Base-by-base conservation (phyloP, 768 basidiomycete genomes). In the Hebeloma cylindrosporum region DNA sequence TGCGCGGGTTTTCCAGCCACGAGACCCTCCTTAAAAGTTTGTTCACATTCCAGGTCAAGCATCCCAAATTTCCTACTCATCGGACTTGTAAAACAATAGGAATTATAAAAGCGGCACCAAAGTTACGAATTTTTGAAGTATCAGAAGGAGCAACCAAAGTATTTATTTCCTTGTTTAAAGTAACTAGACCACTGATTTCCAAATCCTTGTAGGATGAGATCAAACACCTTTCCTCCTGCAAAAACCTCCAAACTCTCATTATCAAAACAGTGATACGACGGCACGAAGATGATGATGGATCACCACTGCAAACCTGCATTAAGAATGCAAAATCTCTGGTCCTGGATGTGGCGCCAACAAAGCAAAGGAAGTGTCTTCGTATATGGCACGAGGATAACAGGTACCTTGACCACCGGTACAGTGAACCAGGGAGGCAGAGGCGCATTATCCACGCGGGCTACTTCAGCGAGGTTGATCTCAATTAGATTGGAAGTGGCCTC, bases 11-110 rank as follows among this genome's bases (percentile, higher is more conserved):
- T 18, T 7, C 8, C 7, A 21, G 23, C 4, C 43, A 49, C 8
- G 53, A 54, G 14, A 59, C 49, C 2, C 20, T 44, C 9, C 30
- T 60, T 27, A 60, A 57, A 32, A 52, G 62, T 61, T 28, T 4
- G 55, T 50, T 3, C 9, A 23, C 5, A 2, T 2, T 6, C 25
- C 17, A 33, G 18, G 18, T 11, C 25, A 7, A 35, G 27, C 4
- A 21, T 6, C 18, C n/a, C 6, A 1, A 7, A n/a, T n/a, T n/a
- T n/a, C n/a, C n/a, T n/a, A n/a, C n/a, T n/a, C n/a, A n/a, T n/a
- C n/a, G n/a, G n/a, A n/a, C n/a, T 18, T 30, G 28, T 30, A 23
- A 28, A 26, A 7, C 3, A 1, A n/a, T 18, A 55, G 53, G 29
- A 37, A 44, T 55, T 13, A 38, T 47, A 6, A 56, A 53, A 17